Percentiles rank a stretch among this genome's conserved stretches.
Evolutionary conservation across 106 monocot species (phyloP).

Genomic region (Ottelia alismoides): DNA sequence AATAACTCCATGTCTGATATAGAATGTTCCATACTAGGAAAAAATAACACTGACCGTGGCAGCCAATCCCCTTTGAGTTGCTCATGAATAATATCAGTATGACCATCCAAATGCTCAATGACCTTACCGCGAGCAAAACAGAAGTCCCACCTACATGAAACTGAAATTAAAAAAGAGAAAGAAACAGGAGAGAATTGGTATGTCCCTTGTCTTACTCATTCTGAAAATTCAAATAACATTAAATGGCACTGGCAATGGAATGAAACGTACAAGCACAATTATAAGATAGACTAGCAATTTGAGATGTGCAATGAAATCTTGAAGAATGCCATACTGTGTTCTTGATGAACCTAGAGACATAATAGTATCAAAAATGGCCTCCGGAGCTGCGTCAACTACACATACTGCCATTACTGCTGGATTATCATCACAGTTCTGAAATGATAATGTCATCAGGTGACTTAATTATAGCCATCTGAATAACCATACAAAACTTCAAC

Average conservation of each 20-base stretch:
- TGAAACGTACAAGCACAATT: not conserved
- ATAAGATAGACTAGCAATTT: not conserved
- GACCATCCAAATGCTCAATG: conserved; percentile 82
- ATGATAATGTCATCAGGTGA: not conserved
- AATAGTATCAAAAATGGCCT: conserved; percentile 67
- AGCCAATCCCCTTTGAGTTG: conserved; percentile 72
- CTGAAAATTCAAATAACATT: not conserved
- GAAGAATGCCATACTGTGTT: conserved; percentile 65
- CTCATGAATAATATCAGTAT: conserved; percentile 94
- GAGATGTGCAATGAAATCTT: no score
- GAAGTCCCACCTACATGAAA: conserved; percentile 90
- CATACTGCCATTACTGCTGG: conserved; percentile 98
- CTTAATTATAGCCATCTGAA: no score
- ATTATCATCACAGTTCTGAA: conserved; percentile 81
- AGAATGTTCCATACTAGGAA: not conserved
- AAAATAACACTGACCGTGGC: conserved; percentile 62
- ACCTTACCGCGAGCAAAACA: conserved; percentile 61
- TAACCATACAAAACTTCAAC: not conserved
- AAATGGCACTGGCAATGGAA: not conserved
- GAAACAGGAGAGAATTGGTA: not conserved
- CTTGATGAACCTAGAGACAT: conserved; percentile 96
- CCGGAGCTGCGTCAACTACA: conserved; percentile 73
- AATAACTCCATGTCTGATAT: not conserved
- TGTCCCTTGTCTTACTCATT: not conserved
- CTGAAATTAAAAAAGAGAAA: not conserved